These are phyloP conservation scores for Sclerotinia minor DNA, from an alignment of 2,329 filamentous ascomycete genomes.

Conservation along the genomic window DNA sequence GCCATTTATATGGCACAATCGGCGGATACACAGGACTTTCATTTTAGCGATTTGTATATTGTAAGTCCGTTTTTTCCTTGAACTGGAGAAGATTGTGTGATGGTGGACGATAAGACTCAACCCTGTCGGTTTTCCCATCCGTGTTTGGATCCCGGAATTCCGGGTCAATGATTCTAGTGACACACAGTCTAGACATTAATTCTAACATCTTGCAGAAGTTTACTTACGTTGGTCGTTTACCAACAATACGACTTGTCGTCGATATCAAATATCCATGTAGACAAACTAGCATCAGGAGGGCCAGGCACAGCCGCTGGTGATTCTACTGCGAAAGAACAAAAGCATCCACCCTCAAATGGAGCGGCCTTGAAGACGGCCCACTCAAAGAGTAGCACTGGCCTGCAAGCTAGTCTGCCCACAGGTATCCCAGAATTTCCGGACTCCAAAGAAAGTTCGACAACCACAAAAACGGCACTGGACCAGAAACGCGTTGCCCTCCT, in stretches of 20 bases:
- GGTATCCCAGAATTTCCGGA: background rate
- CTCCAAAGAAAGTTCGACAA: conserved; percentile 1
- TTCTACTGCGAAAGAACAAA: background rate
- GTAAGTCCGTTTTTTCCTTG: conserved; percentile 15
- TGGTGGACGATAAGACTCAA: conserved; percentile 2
- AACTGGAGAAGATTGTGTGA: background rate
- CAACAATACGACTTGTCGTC: conserved; percentile 13
- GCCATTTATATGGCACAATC: background rate
- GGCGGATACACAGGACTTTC: conserved; percentile 17
- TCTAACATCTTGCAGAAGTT: conserved; percentile 14
- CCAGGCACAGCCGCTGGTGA: background rate
- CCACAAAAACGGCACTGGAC: conserved; percentile 41
- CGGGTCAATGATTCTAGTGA: background rate
- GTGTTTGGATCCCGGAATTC: background rate
- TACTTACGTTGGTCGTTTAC: conserved; percentile 4
- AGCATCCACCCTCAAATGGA: background rate
- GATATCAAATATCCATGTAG: conserved; percentile 9
- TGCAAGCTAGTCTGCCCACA: no score
- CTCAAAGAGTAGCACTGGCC: background rate
- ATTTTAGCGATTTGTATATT: conserved; percentile 17
- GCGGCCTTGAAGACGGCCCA: background rate
- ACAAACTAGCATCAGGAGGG: conserved; percentile 9
- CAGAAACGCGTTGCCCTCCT: conserved; percentile 56
- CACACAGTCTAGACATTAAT: background rate
- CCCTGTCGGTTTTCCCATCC: background rate